Conservation (phyloP, 768 basidiomycete genomes). For the Lactarius hatsudake region DNA sequence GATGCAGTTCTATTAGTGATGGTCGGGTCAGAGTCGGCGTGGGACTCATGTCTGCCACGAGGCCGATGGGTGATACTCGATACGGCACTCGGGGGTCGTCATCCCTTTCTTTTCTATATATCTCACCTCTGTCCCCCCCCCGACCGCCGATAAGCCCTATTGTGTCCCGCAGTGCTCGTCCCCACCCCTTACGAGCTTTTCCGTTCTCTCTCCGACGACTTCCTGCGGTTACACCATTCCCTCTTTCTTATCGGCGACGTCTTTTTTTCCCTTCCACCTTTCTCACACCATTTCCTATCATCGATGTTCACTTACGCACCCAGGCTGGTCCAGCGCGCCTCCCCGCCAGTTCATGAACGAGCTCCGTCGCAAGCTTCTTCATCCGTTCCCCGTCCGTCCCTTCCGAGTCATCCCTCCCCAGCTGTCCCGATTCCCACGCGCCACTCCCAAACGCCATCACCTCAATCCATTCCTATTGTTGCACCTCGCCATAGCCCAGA, state of each 20-base stretch:
- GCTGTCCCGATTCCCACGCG: slow-evolving; percentile 12
- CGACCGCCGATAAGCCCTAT: slow-evolving; percentile 19
- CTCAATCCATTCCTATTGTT: not conserved
- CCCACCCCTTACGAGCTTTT: slow-evolving; percentile 3
- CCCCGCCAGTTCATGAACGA: slow-evolving; percentile 11
- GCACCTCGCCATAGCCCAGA: slow-evolving; percentile 14
- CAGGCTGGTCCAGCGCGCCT: slow-evolving; percentile 20
- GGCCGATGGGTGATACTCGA: slow-evolving; percentile 17
- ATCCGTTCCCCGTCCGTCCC: slow-evolving; percentile 10
- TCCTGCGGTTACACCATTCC: slow-evolving; percentile 7
- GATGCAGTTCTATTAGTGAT: not conserved
- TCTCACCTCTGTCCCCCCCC: slow-evolving; percentile 3
- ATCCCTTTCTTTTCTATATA: slow-evolving; percentile 19
- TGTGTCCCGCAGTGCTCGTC: slow-evolving; percentile 14
- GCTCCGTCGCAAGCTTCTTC: slow-evolving; percentile 8
- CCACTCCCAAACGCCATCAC: slow-evolving; percentile 4
- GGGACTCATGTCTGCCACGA: slow-evolving; percentile 22
- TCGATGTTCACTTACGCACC: slow-evolving; percentile 19
- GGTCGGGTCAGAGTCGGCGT: not conserved
- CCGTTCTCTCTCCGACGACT: not conserved
- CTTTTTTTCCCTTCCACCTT: slow-evolving; percentile 3
- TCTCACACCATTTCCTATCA: not conserved
- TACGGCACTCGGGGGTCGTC: slow-evolving; percentile 16
- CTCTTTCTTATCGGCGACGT: slow-evolving; percentile 13
- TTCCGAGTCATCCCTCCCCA: slow-evolving; percentile 13